Conservation (phyloP, 768 basidiomycete species). For the Xerocomellus chrysenteron region DNA sequence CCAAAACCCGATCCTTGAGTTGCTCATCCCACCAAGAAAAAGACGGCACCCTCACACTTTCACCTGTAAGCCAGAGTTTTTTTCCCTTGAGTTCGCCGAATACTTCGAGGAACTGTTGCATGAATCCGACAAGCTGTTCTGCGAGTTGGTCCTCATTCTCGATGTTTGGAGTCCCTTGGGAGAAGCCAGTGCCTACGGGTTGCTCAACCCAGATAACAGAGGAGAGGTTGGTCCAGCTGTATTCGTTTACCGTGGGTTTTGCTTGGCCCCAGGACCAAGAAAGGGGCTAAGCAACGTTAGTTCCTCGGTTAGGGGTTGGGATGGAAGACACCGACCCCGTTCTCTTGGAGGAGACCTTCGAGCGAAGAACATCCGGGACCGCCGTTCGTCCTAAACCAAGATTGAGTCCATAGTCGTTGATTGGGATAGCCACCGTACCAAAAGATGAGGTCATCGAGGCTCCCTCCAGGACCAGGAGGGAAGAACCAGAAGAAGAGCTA, state of each 20-base stretch:
- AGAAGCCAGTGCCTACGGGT: slow-evolving; percentile 78
- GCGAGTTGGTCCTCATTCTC: slow-evolving; percentile 58
- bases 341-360: slow-evolving; percentile 71
- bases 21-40: background rate
- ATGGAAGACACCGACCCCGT: slow-evolving; percentile 50
- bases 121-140: slow-evolving; percentile 52
- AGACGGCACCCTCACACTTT: slow-evolving; percentile 58
- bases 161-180: slow-evolving; percentile 65
- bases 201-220: slow-evolving; percentile 77
- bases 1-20: background rate
- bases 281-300: slow-evolving; percentile 49
- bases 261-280: slow-evolving; percentile 65
- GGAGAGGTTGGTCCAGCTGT: slow-evolving; percentile 79
- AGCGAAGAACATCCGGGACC: slow-evolving; percentile 78
- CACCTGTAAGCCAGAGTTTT: slow-evolving; percentile 68
- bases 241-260: slow-evolving; percentile 59
- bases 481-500: slow-evolving; percentile 87
- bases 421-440: slow-evolving; percentile 42
- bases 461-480: slow-evolving; percentile 72
- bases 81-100: slow-evolving; percentile 73
- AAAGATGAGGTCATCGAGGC: slow-evolving; percentile 70
- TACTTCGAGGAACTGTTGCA: slow-evolving; percentile 74
- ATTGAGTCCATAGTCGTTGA: background rate
- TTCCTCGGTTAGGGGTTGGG: slow-evolving; percentile 17
- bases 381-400: slow-evolving; percentile 63